A percentile compares a stretch with the other conserved stretches of the same genome.
phyloP scores from a whole-genome alignment of 208 protist genomes.

The Acanthamoeba royreba region DNA sequence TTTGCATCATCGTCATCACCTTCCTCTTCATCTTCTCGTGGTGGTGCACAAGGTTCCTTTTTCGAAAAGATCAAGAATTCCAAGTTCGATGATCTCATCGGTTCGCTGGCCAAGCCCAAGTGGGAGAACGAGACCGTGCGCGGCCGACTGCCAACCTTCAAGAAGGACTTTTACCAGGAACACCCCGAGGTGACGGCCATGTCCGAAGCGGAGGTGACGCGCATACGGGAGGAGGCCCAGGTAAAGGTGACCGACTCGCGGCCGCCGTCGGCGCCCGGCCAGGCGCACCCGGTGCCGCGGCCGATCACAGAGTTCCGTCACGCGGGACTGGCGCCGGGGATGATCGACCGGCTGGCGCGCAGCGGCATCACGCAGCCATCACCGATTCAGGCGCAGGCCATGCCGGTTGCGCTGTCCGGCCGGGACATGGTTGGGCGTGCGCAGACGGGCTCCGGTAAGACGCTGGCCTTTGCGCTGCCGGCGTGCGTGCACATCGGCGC shows the following conservation, averaged over 20 bases:
- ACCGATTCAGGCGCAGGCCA: constrained; percentile 32
- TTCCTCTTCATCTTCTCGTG: too few relatives aligned
- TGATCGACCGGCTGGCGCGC: background rate
- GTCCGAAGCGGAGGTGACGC: constrained; percentile 52
- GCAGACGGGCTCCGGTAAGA: constrained; percentile 84
- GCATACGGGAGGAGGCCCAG: constrained; percentile 15
- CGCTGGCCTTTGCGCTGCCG: constrained; percentile 82
- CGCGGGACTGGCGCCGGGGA: background rate
- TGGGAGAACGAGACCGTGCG: background rate
- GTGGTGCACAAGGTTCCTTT: too few relatives aligned
- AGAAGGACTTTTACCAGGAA: constrained; percentile 70
- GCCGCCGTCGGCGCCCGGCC: too few relatives aligned
- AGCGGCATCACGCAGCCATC: background rate
- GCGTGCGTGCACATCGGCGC: constrained; percentile 84
- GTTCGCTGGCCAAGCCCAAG: background rate
- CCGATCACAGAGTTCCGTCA: background rate
- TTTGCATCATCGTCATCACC: too few relatives aligned
- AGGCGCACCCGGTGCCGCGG: background rate
- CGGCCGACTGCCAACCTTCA: constrained; percentile 38
- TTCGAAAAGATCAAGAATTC: background rate
- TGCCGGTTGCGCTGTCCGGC: constrained; percentile 10
- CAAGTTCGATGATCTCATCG: background rate
- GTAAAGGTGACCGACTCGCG: background rate
- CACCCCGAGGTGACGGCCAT: constrained; percentile 48
- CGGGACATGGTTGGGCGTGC: constrained; percentile 36